Conservation (phyloP, 1,284 basidiomycete genomes). For the Trichosporon inkin region DNA sequence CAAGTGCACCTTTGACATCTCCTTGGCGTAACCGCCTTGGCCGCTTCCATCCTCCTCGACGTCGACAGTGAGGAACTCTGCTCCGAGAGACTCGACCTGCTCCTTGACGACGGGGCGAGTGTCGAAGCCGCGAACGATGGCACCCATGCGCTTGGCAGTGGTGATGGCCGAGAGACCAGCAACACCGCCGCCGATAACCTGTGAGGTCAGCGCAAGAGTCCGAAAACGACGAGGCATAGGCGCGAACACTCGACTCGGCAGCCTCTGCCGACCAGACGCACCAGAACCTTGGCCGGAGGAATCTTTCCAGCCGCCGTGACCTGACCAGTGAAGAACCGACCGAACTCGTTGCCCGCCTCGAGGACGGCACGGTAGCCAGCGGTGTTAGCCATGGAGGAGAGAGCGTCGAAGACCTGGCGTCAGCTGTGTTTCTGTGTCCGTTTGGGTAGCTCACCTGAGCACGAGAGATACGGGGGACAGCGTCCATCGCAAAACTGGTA, state of each 20-base stretch:
- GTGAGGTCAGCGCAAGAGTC: not conserved
- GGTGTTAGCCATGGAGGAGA: conserved; percentile 87
- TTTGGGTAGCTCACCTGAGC: conserved; percentile 58
- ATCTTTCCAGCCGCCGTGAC: conserved; percentile 76
- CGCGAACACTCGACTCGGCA: no score
- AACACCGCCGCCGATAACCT: conserved; percentile 74
- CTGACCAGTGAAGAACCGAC: conserved; percentile 78
- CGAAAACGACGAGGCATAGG: no score
- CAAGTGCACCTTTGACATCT: conserved; percentile 73
- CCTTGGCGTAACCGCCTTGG: conserved; percentile 78
- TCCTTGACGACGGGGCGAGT: conserved; percentile 74
- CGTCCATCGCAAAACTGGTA: conserved; percentile 74
- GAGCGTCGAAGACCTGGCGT: conserved; percentile 70
- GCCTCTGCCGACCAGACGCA: conserved; percentile 11
- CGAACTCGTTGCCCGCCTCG: conserved; percentile 79
- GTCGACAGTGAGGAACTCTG: conserved; percentile 74
- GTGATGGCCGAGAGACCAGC: conserved; percentile 79
- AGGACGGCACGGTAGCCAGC: conserved; percentile 80
- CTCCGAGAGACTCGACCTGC: conserved; percentile 78
- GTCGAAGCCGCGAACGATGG: conserved; percentile 79
- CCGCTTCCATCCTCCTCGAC: conserved; percentile 73
- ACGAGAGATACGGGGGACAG: conserved; percentile 79
- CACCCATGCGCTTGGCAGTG: conserved; percentile 70
- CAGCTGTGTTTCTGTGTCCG: not conserved
- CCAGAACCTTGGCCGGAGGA: conserved; percentile 74